Evolutionary conservation across 2,329 filamentous ascomycete species (phyloP).

Genomic region (Pseudogymnoascus sp.): DNA sequence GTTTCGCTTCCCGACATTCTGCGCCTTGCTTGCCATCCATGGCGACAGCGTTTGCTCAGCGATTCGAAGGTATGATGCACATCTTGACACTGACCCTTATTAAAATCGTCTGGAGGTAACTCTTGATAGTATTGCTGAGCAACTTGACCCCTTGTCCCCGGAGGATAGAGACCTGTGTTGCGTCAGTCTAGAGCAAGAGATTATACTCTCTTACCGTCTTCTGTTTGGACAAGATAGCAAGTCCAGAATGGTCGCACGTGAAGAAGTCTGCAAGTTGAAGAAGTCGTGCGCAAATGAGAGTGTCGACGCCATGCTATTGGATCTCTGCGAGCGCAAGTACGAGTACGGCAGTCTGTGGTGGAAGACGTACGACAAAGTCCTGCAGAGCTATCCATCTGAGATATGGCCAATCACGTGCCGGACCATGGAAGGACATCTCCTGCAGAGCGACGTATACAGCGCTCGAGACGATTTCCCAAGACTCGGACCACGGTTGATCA

Average conservation of each 20-base stretch:
- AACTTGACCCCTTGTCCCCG: background rate
- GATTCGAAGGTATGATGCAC: background rate
- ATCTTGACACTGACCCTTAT: background rate
- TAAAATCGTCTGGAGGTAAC: background rate
- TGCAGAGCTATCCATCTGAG: background rate
- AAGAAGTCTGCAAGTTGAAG: background rate
- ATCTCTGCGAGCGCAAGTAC: background rate
- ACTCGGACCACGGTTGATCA: background rate
- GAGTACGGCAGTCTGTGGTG: background rate
- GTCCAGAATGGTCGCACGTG: slow-evolving; percentile 13
- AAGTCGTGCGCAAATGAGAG: background rate
- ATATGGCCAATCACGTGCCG: background rate
- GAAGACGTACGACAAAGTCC: background rate
- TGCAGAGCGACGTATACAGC: background rate
- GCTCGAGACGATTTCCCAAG: background rate
- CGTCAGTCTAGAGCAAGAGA: slow-evolving; percentile 14
- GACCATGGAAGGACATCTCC: background rate
- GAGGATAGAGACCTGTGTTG: background rate
- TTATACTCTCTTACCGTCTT: slow-evolving; percentile 23
- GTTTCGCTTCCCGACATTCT: background rate
- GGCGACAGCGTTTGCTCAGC: background rate
- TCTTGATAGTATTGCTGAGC: background rate
- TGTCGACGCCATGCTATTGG: background rate
- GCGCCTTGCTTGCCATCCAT: background rate
- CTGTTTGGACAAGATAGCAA: slow-evolving; percentile 20